Base-by-base conservation (phyloP, 1,284 basidiomycete genomes). In the Ganoderma lucidum region DNA sequence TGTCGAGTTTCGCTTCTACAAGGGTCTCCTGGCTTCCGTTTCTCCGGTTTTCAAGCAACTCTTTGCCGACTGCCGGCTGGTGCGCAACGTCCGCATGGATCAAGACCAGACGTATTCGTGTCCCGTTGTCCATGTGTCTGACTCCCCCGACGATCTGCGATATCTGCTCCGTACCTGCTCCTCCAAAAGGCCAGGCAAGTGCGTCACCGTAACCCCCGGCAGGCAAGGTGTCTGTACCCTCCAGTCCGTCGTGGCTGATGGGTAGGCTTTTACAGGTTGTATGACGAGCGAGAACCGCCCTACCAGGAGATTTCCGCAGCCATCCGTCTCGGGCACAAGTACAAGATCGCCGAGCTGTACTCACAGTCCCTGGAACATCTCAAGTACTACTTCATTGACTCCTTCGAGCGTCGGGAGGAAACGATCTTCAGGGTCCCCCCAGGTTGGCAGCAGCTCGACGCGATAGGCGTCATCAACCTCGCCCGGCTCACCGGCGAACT, bases 381-480 rank as follows among this genome's bases (percentile, higher is more conserved):
- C 65, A 66, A n/a, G 0, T 2, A 3, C 28, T 56, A 35, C 51
- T 72, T 44, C 48, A 2, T 19, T 66, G 6, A 30, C 32, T 39
- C 61, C 9, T 32, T 64, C 37, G 9, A 39, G 19, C 6, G n/a
- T 32, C 32, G 0, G 28, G 23, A 6, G 35, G n/a, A 19, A 28
- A 8, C 35, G 19, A n/a, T 10, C 19, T 19, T 0, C n/a, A 23
- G 14, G 3, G 2, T 12, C 19, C 61, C 66, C 32, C 61, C 65
- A 6, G 23, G 23, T 0, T 70, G 65, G 30, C 32, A 70, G 28
- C 59, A 42, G 17, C 53, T 64, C 44, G 62, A 69, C 41, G n/a
- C 32, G 14, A 69, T 71, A 23, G 67, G 63, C 44, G 70, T 71
- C 39, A 63, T 69, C 56, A 69, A 71, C 63, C 65, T 71, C 60